Base-by-base conservation (phyloP, 1,284 basidiomycete species). In the Fomitopsis schrenkii region DNA sequence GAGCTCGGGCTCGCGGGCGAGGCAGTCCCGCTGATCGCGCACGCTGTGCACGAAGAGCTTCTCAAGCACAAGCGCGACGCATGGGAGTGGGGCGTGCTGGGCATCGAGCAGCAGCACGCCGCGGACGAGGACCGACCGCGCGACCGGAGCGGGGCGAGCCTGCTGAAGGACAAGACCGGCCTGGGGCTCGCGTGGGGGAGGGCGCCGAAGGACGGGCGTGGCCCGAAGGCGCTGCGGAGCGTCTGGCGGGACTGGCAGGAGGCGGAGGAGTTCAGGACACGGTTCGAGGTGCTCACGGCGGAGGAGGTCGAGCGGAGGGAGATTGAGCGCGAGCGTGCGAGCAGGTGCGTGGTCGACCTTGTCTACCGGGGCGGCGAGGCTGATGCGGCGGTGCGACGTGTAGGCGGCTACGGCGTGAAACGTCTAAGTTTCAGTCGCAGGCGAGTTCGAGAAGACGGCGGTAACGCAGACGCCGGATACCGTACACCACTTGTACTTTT, bases 161-260 rank as follows among this genome's bases (percentile, higher is more conserved):
- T 87, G 55, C 70, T 90, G 70, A 91, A 91, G 72, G 90, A 91
- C 67, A 93, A 92, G 77, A 92, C 89, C 8, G 88, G 91, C 2
- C 77, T 88, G 36, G 88, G 89, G 2, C 77, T 88, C 6, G 85
- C 86, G 8, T 90, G 85, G 84, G 86, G 87, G 9, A 78, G 87
- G 26, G 81, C 87, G 44, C 84, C 87, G 22, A 83, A 84, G 64
- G 88, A 90, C 59, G 88, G 88, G 19, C 77, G 86, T 38, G 93
- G 94, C 0, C 92, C 94, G 2, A 91, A 91, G 71, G 80, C 83
- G n/a, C 75, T 98, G 53, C 86, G 86, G 71, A 93, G 94, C 60
- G 91, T 96, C 1, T 99, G 96, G 95, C 80, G 95, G 56, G 97
- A 98, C 72, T 98, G 94, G 94, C 83, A 83, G 57, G 97, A 98